phyloP scores from a whole-genome alignment of 1,284 basidiomycete genomes.

The Austropuccinia psidii region DNA sequence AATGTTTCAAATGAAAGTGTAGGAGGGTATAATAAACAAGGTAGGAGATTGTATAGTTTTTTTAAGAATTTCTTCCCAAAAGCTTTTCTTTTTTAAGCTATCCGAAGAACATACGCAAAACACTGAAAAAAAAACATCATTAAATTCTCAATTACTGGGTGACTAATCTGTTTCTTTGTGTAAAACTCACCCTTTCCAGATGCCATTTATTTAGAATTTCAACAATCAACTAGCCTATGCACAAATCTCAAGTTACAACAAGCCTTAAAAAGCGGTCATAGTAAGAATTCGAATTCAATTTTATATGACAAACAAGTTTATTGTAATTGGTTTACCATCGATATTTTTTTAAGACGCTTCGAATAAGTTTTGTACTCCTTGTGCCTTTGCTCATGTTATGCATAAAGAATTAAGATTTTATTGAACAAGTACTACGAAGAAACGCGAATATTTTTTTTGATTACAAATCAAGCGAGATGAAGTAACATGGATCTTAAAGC shows the following conservation, averaged over 20 bases:
- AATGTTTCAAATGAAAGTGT: not conserved
- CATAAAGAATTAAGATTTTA: too few species aligned
- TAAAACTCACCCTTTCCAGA: not conserved
- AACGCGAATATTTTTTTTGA: too few species aligned
- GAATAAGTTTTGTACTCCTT: too few species aligned
- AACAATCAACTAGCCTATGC: slow-evolving; percentile 9
- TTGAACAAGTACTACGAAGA: too few species aligned
- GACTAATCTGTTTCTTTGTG: not conserved
- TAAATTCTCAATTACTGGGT: too few species aligned
- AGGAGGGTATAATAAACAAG: slow-evolving; percentile 26
- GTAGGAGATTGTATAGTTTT: too few species aligned
- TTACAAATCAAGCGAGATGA: too few species aligned
- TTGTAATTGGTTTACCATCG: slow-evolving; percentile 28
- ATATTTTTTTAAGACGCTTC: too few species aligned
- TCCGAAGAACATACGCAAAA: too few species aligned
- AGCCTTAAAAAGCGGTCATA: not conserved
- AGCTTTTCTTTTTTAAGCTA: not conserved
- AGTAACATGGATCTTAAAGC: too few species aligned
- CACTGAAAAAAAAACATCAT: too few species aligned
- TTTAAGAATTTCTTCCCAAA: not conserved
- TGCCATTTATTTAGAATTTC: slow-evolving; percentile 32
- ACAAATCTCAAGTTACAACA: slow-evolving; percentile 5
- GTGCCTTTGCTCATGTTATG: too few species aligned
- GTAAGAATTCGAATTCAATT: not conserved
- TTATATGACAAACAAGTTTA: slow-evolving; percentile 17